A percentile compares a stretch with the other conserved stretches of the same genome.
Conservation (phyloP, 768 basidiomycete genomes). For the Mycena leptocephala region DNA sequence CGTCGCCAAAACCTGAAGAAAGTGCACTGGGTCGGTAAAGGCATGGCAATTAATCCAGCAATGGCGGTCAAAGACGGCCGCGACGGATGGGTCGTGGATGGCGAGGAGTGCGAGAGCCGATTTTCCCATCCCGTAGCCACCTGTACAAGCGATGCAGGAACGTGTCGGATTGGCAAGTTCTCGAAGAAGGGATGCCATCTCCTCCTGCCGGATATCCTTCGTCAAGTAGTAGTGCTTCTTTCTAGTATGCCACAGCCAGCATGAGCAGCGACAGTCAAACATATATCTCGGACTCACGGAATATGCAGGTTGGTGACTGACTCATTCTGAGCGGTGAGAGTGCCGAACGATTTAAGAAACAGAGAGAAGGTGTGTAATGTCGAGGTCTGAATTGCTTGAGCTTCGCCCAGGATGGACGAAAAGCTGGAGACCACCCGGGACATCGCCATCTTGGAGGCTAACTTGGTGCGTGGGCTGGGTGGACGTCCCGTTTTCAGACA, state of each 20-base stretch:
- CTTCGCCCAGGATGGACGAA: not conserved
- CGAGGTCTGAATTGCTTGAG: constrained; percentile 3
- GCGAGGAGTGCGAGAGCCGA: constrained; percentile 4
- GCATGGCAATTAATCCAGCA: constrained; percentile 17
- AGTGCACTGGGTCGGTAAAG: not conserved
- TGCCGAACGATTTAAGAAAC: constrained; percentile 9
- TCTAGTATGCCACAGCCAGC: not conserved
- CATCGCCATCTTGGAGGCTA: not conserved
- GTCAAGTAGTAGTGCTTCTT: not conserved
- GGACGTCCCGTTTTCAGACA: not conserved
- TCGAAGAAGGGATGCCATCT: not conserved
- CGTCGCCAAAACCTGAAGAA: not conserved
- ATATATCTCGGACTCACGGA: constrained; percentile 8
- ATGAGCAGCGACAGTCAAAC: not conserved
- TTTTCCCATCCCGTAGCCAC: constrained; percentile 21
- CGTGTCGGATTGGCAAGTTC: constrained; percentile 7
- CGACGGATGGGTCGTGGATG: not conserved
- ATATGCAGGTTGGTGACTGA: not conserved
- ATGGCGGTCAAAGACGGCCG: not conserved
- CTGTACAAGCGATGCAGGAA: constrained; percentile 16
- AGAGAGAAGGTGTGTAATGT: constrained; percentile 10
- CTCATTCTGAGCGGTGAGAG: not conserved
- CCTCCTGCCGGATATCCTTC: constrained; percentile 10
- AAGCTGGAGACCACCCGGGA: not conserved
- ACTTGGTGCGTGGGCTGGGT: not conserved